A percentile compares a stretch with the other conserved stretches of the same genome.
Evolutionary conservation across 169 alveolate species (phyloP).

Genomic region (Eimeria maxima): DNA sequence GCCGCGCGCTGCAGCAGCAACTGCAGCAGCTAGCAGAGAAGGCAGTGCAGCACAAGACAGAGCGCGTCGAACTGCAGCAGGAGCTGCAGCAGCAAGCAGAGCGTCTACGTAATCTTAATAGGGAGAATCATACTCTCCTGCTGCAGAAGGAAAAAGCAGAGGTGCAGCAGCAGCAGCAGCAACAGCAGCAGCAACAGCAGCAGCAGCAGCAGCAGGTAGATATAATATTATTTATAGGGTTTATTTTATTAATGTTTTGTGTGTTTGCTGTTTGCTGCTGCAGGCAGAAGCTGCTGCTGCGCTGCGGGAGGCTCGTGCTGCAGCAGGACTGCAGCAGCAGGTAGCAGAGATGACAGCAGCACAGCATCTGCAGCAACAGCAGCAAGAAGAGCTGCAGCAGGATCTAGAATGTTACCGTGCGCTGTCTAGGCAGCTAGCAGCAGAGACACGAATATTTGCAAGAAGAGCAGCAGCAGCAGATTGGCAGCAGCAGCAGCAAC

Average conservation of each 20-base stretch:
- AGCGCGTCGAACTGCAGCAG: slow-evolving; percentile 73
- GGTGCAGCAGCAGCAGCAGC: slow-evolving; percentile 51
- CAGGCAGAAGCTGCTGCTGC: slow-evolving; percentile 58
- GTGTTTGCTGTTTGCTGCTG: neutral
- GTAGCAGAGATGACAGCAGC: slow-evolving; percentile 24
- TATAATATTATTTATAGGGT: neutral
- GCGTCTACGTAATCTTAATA: slow-evolving; percentile 27
- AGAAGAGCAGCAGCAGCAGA: slow-evolving; percentile 31
- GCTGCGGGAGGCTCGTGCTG: slow-evolving; percentile 44
- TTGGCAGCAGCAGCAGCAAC: slow-evolving; percentile 69
- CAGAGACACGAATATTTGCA: slow-evolving; percentile 27
- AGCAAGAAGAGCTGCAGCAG: slow-evolving; percentile 66
- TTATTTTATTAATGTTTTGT: neutral
- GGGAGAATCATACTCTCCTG: slow-evolving; percentile 2
- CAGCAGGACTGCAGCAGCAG: slow-evolving; percentile 68
- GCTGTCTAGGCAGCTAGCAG: slow-evolving; percentile 57
- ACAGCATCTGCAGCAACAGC: slow-evolving; percentile 73
- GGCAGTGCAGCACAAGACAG: slow-evolving; percentile 27
- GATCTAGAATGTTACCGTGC: slow-evolving; percentile 42
- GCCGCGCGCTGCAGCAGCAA: slow-evolving; percentile 37
- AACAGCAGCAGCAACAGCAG: slow-evolving; percentile 47
- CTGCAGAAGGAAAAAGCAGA: slow-evolving; percentile 68
- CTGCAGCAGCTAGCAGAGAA: slow-evolving; percentile 66
- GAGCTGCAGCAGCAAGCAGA: slow-evolving; percentile 41
- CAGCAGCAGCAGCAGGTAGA: neutral